Evolutionary conservation across 1,139 yeast genomes (phyloP).

Genomic region (Candida labiduridarum): DNA sequence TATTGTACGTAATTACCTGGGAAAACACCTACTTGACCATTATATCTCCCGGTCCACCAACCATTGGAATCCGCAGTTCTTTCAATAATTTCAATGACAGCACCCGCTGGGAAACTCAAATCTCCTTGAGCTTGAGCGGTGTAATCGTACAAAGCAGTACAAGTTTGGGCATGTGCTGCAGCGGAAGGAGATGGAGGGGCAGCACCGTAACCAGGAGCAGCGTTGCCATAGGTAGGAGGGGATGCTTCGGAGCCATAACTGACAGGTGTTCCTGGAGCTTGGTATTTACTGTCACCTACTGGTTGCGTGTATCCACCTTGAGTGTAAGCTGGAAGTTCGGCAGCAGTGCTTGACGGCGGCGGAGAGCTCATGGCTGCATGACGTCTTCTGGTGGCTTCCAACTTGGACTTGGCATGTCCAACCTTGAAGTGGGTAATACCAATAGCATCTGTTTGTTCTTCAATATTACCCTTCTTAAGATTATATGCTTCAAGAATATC

Average conservation of each 20-base stretch:
- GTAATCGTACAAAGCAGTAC: slow-evolving; percentile 78
- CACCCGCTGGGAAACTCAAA: slow-evolving; percentile 83
- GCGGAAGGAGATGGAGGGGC: slow-evolving; percentile 26
- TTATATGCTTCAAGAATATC: slow-evolving; percentile 83
- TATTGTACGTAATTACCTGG: slow-evolving; percentile 55
- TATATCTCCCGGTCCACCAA: slow-evolving; percentile 66
- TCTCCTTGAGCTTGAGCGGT: slow-evolving; percentile 91
- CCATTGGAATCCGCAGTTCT: slow-evolving; percentile 75
- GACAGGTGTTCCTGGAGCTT: slow-evolving; percentile 10
- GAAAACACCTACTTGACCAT: slow-evolving; percentile 52
- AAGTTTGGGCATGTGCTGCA: slow-evolving; percentile 51
- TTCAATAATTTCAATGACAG: slow-evolving; percentile 78
- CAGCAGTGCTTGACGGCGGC: slow-evolving; percentile 34
- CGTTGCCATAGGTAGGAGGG: slow-evolving; percentile 20
- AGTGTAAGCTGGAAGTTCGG: slow-evolving; percentile 33
- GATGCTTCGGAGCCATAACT: slow-evolving; percentile 14
- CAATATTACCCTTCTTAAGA: slow-evolving; percentile 85
- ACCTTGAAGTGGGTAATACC: slow-evolving; percentile 87
- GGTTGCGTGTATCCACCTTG: slow-evolving; percentile 23
- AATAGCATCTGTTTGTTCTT: slow-evolving; percentile 84
- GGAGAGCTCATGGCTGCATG: slow-evolving; percentile 51
- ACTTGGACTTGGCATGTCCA: slow-evolving; percentile 82
- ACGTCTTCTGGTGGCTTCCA: slow-evolving; percentile 79
- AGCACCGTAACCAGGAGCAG: slow-evolving; percentile 20
- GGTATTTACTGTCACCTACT: slow-evolving; percentile 25